phyloP scores from a whole-genome alignment of 23 red algal species.

The Agarophyton chilense region DNA sequence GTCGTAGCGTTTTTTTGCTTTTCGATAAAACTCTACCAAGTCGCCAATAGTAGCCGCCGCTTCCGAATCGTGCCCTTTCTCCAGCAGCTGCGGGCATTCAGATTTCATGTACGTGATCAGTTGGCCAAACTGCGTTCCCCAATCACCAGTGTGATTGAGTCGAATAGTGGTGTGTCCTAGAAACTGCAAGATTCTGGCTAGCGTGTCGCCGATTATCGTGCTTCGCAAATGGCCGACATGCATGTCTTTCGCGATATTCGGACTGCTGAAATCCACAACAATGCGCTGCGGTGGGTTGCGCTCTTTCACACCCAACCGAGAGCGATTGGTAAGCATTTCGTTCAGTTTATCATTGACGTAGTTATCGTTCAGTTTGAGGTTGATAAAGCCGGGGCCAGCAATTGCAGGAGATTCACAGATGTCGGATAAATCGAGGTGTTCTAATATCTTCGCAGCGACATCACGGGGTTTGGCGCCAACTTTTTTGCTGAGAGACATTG shows the following conservation, averaged over 20 bases:
- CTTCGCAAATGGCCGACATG: slow-evolving; percentile 98
- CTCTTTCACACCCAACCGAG: slow-evolving; percentile 66
- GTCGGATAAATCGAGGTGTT: slow-evolving; percentile 60
- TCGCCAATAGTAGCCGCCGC: slow-evolving; percentile 82
- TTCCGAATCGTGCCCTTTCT: slow-evolving; percentile 35
- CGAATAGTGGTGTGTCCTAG: slow-evolving; percentile 91
- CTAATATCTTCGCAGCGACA: slow-evolving; percentile 80
- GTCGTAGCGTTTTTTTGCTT: slow-evolving; percentile 89
- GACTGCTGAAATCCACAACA: slow-evolving; percentile 96
- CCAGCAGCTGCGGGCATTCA: slow-evolving; percentile 77
- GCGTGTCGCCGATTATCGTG: slow-evolving; percentile 98
- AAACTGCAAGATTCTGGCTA: slow-evolving; percentile 94
- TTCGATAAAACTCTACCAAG: slow-evolving; percentile 96
- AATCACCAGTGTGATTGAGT: slow-evolving; percentile 98
- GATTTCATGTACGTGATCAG: slow-evolving; percentile 90
- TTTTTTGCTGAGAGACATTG: slow-evolving; percentile 88
- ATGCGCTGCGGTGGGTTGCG: slow-evolving; percentile 59
- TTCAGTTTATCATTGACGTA: slow-evolving; percentile 74
- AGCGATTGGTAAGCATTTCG: slow-evolving; percentile 69
- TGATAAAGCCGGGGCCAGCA: slow-evolving; percentile 96
- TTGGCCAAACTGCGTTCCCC: slow-evolving; percentile 99
- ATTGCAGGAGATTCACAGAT: slow-evolving; percentile 81
- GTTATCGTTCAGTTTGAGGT: slow-evolving; percentile 82
- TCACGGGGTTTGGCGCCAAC: slow-evolving; percentile 76
- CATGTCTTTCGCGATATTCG: slow-evolving; percentile 99